These are phyloP conservation scores for Boletus sp. DNA, from an alignment of 768 basidiomycete genomes.

Conservation along the genomic window DNA sequence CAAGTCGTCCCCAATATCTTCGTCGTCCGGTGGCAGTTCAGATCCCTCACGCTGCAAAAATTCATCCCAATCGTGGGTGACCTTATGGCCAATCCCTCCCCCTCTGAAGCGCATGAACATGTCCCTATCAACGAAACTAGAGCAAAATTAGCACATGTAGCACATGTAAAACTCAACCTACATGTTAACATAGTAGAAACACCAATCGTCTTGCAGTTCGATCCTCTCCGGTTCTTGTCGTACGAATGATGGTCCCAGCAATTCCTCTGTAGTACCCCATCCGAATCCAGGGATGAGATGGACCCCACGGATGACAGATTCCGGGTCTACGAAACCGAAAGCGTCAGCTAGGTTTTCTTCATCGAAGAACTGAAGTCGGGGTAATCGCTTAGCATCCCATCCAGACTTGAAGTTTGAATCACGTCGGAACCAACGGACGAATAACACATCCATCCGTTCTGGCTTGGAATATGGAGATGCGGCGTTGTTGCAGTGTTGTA, in stretches of 20 bases:
- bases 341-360: slow-evolving; percentile 19
- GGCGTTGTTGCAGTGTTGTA: not conserved
- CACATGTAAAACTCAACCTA: slow-evolving; percentile 2
- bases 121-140: not conserved
- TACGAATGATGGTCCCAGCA: slow-evolving; percentile 14
- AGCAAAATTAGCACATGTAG: not conserved
- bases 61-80: slow-evolving; percentile 9
- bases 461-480: not conserved
- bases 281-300: slow-evolving; percentile 46
- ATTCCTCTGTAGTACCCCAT: not conserved
- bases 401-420: slow-evolving; percentile 28
- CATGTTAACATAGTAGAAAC: slow-evolving; percentile 28
- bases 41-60: not conserved
- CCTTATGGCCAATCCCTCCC: slow-evolving; percentile 32
- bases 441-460: slow-evolving; percentile 39
- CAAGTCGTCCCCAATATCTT: not conserved
- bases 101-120: slow-evolving; percentile 30
- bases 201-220: slow-evolving; percentile 19
- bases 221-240: not conserved
- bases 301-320: slow-evolving; percentile 34
- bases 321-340: slow-evolving; percentile 49
- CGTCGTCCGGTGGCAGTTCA: not conserved
- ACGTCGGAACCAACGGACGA: slow-evolving; percentile 38
- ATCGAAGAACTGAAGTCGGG: slow-evolving; percentile 39
- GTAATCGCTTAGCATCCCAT: slow-evolving; percentile 27